Base-by-base conservation (phyloP, 2,329 filamentous ascomycete genomes). In the Tolypocladium cylindrosporum region DNA sequence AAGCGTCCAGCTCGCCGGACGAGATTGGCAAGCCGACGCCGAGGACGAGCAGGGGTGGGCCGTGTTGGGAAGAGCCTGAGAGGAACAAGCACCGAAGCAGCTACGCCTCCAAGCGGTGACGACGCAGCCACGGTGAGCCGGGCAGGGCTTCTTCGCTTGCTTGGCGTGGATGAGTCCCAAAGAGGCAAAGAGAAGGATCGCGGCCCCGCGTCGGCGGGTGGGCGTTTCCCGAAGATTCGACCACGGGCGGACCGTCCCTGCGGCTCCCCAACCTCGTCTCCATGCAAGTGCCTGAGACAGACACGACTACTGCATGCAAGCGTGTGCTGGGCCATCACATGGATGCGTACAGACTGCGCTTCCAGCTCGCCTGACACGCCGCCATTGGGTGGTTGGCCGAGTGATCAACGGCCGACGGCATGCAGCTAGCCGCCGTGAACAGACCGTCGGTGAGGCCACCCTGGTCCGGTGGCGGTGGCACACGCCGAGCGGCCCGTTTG, bases 391-490 rank as follows among this genome's bases (percentile, higher is more conserved):
- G 58, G 57, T 53, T 54, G 60, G 57, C 58, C 55, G 56, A 61
- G 59, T 62, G 58, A 61, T 61, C 41, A 61, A 60, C 57, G 51
- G 56, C 56, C 57, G 50, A 56, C 53, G 53, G 55, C 45, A 60
- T 61, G 63, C 63, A 62, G 52, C 53, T 61, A 62, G 58, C 60
- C 58, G 61, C 61, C 58, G 59, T 39, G 57, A 58, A 62, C 59
- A 63, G 58, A 60, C 60, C 59, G 59, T 63, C 63, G 63, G 63
- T 61, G 63, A 64, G 52, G 58, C 54, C 54, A 57, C 55, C 53
- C 57, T 43, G 52, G 48, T 52, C 43, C 42, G 50, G 51, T 58
- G 51, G 39, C 56, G 52, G 55, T 55, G 56, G 56, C 60, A 60
- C 52, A 51, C 34, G 57, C 50, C 45, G 52, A 41, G 36, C 55